Evolutionary conservation across 169 alveolate genomes (phyloP).

Genomic region (Eimeria maxima): DNA sequence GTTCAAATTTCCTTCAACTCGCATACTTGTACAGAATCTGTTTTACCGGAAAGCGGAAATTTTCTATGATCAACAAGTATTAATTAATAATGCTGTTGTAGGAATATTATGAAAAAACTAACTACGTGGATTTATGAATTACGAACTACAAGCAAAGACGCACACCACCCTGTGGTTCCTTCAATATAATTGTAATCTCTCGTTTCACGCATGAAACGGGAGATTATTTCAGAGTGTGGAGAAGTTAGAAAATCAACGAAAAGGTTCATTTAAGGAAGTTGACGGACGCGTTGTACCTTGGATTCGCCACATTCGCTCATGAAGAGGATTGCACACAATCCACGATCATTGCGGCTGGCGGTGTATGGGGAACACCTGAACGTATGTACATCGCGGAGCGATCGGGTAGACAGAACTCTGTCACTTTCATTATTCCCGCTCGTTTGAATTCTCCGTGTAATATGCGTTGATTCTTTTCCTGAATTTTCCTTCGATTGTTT

Average conservation of each 20-base stretch:
- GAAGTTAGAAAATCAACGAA: neutral
- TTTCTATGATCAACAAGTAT: neutral
- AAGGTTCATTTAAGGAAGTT: neutral
- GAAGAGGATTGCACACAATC: no score
- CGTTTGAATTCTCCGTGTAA: slow-evolving; percentile 23
- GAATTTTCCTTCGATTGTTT: neutral
- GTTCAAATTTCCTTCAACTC: neutral
- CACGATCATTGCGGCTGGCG: neutral
- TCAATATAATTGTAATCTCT: neutral
- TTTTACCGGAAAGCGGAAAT: neutral
- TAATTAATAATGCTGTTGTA: neutral
- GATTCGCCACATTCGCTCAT: neutral
- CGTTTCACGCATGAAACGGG: neutral
- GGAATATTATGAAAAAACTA: neutral
- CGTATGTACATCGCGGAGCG: slow-evolving; percentile 36
- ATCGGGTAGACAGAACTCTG: neutral
- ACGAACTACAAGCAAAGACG: neutral
- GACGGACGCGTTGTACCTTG: neutral
- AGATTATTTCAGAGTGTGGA: neutral
- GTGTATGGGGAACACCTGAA: neutral
- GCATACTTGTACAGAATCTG: neutral
- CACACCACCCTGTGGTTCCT: neutral
- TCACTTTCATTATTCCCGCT: slow-evolving; percentile 35
- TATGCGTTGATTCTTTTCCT: slow-evolving; percentile 8
- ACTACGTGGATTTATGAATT: neutral